These are phyloP conservation scores for Escovopsis sp. DNA, from an alignment of 2,329 filamentous ascomycete species.

Conservation along the genomic window DNA sequence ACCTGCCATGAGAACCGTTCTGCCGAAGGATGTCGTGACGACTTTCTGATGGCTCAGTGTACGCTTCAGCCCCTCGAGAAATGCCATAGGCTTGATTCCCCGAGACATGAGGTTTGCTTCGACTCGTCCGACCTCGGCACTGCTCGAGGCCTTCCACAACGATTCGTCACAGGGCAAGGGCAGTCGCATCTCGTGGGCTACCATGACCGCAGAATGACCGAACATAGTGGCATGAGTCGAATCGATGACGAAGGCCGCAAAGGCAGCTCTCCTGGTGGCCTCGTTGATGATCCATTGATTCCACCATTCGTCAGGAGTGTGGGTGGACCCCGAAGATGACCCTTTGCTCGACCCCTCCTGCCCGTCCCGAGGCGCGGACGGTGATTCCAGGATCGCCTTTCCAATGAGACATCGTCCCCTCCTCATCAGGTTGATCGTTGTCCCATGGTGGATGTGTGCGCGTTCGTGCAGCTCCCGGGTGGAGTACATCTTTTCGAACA, in stretches of 20 bases:
- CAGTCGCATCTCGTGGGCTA: slow-evolving; percentile 85
- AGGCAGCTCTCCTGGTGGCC: slow-evolving; percentile 75
- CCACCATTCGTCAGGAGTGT: slow-evolving; percentile 83
- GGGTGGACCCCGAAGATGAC: slow-evolving; percentile 43
- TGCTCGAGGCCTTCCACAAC: slow-evolving; percentile 80
- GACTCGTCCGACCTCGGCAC: slow-evolving; percentile 69
- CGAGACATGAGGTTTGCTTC: slow-evolving; percentile 68
- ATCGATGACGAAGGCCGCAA: slow-evolving; percentile 88
- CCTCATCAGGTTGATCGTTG: slow-evolving; percentile 88
- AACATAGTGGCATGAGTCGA: slow-evolving; percentile 97
- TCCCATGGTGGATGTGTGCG: slow-evolving; percentile 92
- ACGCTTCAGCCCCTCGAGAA: slow-evolving; percentile 79
- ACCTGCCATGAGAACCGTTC: slow-evolving; percentile 87
- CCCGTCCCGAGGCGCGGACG: slow-evolving; percentile 53
- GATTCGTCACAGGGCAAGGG: slow-evolving; percentile 86
- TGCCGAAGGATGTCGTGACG: slow-evolving; percentile 81
- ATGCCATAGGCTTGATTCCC: slow-evolving; percentile 70
- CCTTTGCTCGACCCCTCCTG: slow-evolving; percentile 42
- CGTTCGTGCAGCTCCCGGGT: slow-evolving; percentile 83
- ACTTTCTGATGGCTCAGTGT: slow-evolving; percentile 78
- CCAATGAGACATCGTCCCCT: slow-evolving; percentile 83
- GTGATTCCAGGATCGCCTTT: slow-evolving; percentile 69
- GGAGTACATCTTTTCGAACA: slow-evolving; percentile 97
- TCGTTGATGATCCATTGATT: slow-evolving; percentile 92
- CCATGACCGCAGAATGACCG: slow-evolving; percentile 92